A percentile compares a stretch with the other conserved stretches of the same genome.
Evolutionary conservation across 2,329 filamentous ascomycete genomes (phyloP).

Genomic region (Fusarium robinianum): DNA sequence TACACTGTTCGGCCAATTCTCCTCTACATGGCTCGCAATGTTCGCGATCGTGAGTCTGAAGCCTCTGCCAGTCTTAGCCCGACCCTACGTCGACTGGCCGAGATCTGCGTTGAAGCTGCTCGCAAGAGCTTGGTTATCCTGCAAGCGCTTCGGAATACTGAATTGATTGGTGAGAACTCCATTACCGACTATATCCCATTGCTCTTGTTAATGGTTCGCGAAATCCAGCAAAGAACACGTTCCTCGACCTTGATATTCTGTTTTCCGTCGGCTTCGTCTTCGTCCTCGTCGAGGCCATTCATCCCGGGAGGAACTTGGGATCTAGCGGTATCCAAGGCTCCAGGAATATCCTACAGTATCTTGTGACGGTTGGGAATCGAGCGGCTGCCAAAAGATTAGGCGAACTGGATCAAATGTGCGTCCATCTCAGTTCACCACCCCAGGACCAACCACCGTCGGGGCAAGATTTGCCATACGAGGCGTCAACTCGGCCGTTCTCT

Average conservation of each 20-base stretch:
- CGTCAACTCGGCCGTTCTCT: constrained; percentile 8
- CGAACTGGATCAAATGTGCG: constrained; percentile 26
- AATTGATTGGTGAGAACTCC: constrained; percentile 10
- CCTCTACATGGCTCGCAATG: constrained; percentile 19
- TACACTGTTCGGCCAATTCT: constrained; percentile 21
- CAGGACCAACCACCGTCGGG: constrained; percentile 7
- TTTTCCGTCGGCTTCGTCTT: constrained; percentile 24
- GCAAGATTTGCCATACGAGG: constrained; percentile 10
- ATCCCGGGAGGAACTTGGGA: constrained; percentile 9
- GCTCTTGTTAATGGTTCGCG: too few relatives aligned
- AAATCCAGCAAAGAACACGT: constrained; percentile 17
- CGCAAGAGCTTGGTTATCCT: constrained; percentile 20
- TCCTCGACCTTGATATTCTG: constrained; percentile 21
- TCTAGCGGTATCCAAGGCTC: constrained; percentile 16
- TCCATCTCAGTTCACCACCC: constrained; percentile 8
- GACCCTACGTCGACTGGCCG: constrained; percentile 18
- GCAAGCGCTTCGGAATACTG: constrained; percentile 15
- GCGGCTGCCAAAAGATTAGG: constrained; percentile 17
- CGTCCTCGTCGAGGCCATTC: constrained; percentile 17
- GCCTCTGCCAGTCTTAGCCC: constrained; percentile 9
- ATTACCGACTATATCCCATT: neutral
- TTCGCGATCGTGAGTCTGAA: constrained; percentile 10
- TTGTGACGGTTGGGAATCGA: constrained; percentile 17
- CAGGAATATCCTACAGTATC: constrained; percentile 15
- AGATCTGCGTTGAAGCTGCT: constrained; percentile 22